These are phyloP conservation scores for Fraxinus pennsylvanica DNA, from an alignment of 257 asterid genomes.

Conservation along the genomic window DNA sequence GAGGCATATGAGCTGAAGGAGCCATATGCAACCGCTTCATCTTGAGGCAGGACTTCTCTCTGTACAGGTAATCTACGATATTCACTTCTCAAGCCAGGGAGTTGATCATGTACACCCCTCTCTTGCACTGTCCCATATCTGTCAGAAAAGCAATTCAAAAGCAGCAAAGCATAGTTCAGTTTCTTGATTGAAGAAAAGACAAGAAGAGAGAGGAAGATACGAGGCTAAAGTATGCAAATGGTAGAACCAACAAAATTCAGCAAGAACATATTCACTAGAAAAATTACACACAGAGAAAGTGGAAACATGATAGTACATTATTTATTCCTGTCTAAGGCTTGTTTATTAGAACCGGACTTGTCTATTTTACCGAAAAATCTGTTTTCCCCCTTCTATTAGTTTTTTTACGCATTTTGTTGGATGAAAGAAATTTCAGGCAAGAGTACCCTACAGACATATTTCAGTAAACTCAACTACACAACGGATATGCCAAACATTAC, in stretches of 20 bases:
- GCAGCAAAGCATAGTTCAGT: conserved; percentile 8
- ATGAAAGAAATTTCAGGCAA: background rate
- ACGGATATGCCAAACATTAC: background rate
- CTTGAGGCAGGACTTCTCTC: conserved; percentile 27
- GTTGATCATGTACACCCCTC: conserved; percentile 24
- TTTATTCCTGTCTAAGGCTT: background rate
- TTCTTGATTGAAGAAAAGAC: background rate
- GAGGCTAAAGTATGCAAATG: background rate
- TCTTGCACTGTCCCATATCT: conserved; percentile 35
- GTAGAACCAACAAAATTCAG: background rate
- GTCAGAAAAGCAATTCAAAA: conserved; percentile 22
- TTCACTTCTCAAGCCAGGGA: conserved; percentile 29
- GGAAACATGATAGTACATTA: background rate
- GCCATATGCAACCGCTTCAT: conserved; percentile 29
- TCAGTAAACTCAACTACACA: background rate
- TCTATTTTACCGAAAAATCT: background rate
- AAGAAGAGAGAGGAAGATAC: background rate
- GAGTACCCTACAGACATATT: background rate
- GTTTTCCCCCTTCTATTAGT: background rate
- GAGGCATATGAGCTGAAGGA: conserved; percentile 30
- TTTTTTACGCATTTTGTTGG: background rate
- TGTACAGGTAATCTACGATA: conserved; percentile 26
- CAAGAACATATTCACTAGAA: background rate
- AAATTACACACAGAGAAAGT: background rate
- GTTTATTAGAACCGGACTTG: background rate